Evolutionary conservation across 2,329 filamentous ascomycete species (phyloP).

Genomic region (Grosmannia penicillata): DNA sequence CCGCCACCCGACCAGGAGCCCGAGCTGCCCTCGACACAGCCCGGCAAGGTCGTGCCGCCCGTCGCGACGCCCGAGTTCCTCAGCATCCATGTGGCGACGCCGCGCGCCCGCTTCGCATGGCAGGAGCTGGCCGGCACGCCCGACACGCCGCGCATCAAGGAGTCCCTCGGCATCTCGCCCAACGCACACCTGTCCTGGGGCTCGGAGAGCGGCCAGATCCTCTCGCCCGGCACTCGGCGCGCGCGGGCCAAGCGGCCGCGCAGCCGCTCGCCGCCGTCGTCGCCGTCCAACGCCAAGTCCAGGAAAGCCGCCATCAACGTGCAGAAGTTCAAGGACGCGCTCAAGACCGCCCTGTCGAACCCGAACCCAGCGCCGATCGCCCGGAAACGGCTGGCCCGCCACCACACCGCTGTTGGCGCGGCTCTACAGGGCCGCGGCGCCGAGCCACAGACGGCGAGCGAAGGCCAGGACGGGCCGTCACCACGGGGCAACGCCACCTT

Average conservation of each 20-base stretch:
- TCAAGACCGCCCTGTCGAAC: slow-evolving; percentile 44
- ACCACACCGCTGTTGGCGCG: slow-evolving; percentile 3
- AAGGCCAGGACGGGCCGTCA: slow-evolving; percentile 21
- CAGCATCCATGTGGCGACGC: slow-evolving; percentile 25
- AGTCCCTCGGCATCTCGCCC: slow-evolving; percentile 37
- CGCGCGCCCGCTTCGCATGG: slow-evolving; percentile 38
- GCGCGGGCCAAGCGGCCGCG: slow-evolving; percentile 51
- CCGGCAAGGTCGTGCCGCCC: slow-evolving; percentile 7
- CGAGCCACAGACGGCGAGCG: slow-evolving; percentile 14
- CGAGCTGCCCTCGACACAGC: slow-evolving; percentile 6
- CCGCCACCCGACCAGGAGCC: slow-evolving; percentile 9
- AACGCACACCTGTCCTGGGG: slow-evolving; percentile 49
- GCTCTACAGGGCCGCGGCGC: background rate
- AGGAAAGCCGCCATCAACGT: slow-evolving; percentile 37
- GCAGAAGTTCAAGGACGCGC: slow-evolving; percentile 38
- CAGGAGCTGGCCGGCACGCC: slow-evolving; percentile 39
- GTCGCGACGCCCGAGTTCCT: slow-evolving; percentile 11
- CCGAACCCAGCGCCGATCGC: slow-evolving; percentile 52
- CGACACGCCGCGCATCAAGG: slow-evolving; percentile 17
- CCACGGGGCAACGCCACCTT: slow-evolving; percentile 17
- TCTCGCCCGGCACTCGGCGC: slow-evolving; percentile 32
- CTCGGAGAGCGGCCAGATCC: slow-evolving; percentile 27
- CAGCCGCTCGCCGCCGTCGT: slow-evolving; percentile 60
- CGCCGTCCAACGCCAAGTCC: slow-evolving; percentile 37
- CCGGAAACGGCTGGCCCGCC: slow-evolving; percentile 4